These are phyloP conservation scores for Cladophialophora yegresii DNA, from an alignment of 2,329 filamentous ascomycete species.

Conservation along the genomic window DNA sequence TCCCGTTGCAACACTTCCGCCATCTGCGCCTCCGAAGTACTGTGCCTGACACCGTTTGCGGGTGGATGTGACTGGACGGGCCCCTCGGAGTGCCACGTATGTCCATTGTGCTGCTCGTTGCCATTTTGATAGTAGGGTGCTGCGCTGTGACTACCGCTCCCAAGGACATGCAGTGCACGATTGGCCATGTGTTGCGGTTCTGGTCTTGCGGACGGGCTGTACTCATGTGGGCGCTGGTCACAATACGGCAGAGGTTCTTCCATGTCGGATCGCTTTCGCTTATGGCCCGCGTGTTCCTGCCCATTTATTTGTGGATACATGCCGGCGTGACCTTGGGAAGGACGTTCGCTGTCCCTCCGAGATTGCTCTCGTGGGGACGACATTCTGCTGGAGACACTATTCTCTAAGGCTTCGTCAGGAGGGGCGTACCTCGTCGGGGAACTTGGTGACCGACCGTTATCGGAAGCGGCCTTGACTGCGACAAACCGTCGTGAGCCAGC, in stretches of 20 bases:
- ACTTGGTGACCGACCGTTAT: constrained; percentile 20
- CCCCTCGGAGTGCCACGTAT: constrained; percentile 24
- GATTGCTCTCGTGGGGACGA: constrained; percentile 22
- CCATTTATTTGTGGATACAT: constrained; percentile 10
- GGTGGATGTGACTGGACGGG: constrained; percentile 9
- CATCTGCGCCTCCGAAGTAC: constrained; percentile 54
- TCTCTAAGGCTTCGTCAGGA: constrained; percentile 22
- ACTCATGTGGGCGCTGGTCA: constrained; percentile 19
- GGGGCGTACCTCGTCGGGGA: not conserved
- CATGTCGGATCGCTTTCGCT: constrained; percentile 24
- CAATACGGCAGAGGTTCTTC: constrained; percentile 9
- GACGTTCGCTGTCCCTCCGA: constrained; percentile 15
- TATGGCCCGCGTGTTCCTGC: constrained; percentile 16
- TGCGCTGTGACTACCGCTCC: constrained; percentile 21
- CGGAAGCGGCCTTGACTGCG: constrained; percentile 26
- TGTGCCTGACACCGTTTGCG: constrained; percentile 41
- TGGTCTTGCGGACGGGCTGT: constrained; percentile 18
- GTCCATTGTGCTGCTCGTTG: constrained; percentile 19
- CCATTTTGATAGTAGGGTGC: constrained; percentile 23
- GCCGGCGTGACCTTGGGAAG: constrained; percentile 3
- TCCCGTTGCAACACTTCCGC: constrained; percentile 57
- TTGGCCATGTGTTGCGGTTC: constrained; percentile 34
- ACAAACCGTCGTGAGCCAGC: constrained; percentile 23
- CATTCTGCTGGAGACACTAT: constrained; percentile 18
- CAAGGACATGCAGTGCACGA: constrained; percentile 33